Evolutionary conservation across 805 yeast genomes (phyloP), one percentile per base, ranked within the genome.

Genomic region (Lipomyces yamadae): DNA sequence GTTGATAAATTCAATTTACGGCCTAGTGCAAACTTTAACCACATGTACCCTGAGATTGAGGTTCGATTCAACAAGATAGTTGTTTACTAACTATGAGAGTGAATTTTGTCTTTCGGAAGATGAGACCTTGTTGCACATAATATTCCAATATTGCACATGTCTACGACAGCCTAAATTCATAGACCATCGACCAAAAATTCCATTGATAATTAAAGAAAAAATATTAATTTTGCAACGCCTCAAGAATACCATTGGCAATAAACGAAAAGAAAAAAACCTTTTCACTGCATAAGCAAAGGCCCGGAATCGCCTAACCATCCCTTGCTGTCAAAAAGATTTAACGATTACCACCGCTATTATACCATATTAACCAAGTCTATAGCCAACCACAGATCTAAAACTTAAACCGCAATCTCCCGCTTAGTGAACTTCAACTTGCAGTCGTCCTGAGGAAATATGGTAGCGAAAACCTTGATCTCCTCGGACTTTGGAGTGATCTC

Each of bases 371-470:
- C 48, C 48, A 42, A 42, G 8, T 42, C 8, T 42, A 42, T 24
- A 10, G 4, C 15, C 39, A 13, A 37, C 48, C 48, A 4, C 48
- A 2, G 18, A 15, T 42, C 48, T 3, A 42, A 15, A 15, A 6
- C 34, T 58, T 63, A 63, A 39, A 64, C 69, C 3, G 66, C 18
- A 37, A 65, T 57, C 56, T 60, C 72, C 18, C 72, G 52, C 60
- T 32, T 24, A 30, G 63, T 82, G 82, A 93, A 94, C 73, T 87
- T 82, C 77, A 95, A 81, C 71, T 91, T 85, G 76, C 96, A 86
- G 78, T 95, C 97, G 80, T 95, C 99, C 78, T 91, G 87, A 34
- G 99, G 99, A 90, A 95, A 95, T 77, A 95, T 92, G 24, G 99
- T 95, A 34, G 99, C 99, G 78, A 95, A 95, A 52, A 95, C 98